These are phyloP conservation scores for Dicorynia guianensis DNA, from an alignment of 306 rosid species.

Conservation along the genomic window DNA sequence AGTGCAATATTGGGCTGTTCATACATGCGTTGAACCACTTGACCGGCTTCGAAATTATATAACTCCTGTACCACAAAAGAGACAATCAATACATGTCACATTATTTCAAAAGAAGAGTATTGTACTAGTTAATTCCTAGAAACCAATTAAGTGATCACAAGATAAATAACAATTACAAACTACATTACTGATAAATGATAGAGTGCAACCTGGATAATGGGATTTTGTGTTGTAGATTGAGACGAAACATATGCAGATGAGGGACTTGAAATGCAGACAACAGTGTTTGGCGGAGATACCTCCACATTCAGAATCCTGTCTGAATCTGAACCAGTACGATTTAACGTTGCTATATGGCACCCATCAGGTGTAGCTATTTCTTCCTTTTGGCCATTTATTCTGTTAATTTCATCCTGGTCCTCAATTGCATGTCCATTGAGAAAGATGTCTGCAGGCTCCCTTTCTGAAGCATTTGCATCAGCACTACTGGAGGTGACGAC, in stretches of 20 bases:
- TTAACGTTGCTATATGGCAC: slow-evolving; percentile 32
- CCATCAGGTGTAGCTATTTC: slow-evolving; percentile 34
- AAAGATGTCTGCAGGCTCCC: slow-evolving; percentile 50
- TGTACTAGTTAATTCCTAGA: slow-evolving; percentile 12
- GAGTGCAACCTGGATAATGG: slow-evolving; percentile 58
- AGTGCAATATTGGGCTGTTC: slow-evolving; percentile 49
- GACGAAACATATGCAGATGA: slow-evolving; percentile 54
- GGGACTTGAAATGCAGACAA: slow-evolving; percentile 53
- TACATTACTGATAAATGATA: slow-evolving; percentile 19
- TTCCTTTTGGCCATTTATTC: slow-evolving; percentile 38
- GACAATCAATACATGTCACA: slow-evolving; percentile 31
- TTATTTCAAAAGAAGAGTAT: not conserved
- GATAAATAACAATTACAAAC: not conserved
- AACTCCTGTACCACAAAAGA: slow-evolving; percentile 51
- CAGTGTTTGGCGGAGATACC: slow-evolving; percentile 40
- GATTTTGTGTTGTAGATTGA: slow-evolving; percentile 47
- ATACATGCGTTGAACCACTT: slow-evolving; percentile 58
- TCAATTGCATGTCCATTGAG: slow-evolving; percentile 51
- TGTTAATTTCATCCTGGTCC: slow-evolving; percentile 51
- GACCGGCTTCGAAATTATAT: slow-evolving; percentile 59
- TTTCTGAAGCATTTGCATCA: slow-evolving; percentile 56
- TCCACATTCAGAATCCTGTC: slow-evolving; percentile 48
- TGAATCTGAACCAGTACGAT: slow-evolving; percentile 42
- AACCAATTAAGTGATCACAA: slow-evolving; percentile 20
- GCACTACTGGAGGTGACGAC: slow-evolving; percentile 52